phyloP scores from a whole-genome alignment of 495 filamentous ascomycete genomes.

The Xylaria acuta region DNA sequence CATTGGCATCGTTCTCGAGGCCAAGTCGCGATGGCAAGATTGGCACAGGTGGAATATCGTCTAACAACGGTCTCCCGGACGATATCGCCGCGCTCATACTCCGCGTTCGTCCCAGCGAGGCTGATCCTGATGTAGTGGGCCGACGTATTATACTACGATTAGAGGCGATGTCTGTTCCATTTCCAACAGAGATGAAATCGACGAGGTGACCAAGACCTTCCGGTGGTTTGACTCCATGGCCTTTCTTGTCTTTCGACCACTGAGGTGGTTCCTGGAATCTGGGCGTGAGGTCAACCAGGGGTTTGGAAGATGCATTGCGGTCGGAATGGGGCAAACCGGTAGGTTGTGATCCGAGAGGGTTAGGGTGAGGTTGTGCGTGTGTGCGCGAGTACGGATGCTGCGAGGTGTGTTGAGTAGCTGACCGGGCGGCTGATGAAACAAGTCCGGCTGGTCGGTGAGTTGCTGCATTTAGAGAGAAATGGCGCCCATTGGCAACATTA shows the following conservation, averaged over 20 bases:
- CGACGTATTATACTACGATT: conserved; percentile 30
- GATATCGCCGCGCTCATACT: conserved; percentile 38
- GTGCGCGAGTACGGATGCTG: conserved; percentile 9
- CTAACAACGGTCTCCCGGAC: conserved; percentile 23
- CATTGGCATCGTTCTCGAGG: not conserved
- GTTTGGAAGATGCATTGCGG: conserved; percentile 43
- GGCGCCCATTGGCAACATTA: conserved; percentile 25
- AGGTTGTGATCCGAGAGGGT: conserved; percentile 32
- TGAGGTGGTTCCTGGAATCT: conserved; percentile 78
- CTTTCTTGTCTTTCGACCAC: conserved; percentile 63
- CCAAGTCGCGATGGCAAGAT: conserved; percentile 21
- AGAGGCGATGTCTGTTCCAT: conserved; percentile 14
- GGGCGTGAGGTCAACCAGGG: conserved; percentile 78
- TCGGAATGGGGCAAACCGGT: conserved; percentile 28
- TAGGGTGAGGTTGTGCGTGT: conserved; percentile 25
- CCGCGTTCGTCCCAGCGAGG: conserved; percentile 31
- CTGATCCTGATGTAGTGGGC: conserved; percentile 15
- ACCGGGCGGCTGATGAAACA: conserved; percentile 1
- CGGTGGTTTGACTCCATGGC: conserved; percentile 70
- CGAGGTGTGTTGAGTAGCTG: conserved; percentile 11
- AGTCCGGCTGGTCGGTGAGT: conserved; percentile 29
- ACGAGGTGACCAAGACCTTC: conserved; percentile 63
- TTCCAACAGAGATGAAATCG: conserved; percentile 49
- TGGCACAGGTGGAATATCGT: conserved; percentile 33
- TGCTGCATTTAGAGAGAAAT: conserved; percentile 32